These are phyloP conservation scores for Castanea crenata DNA, from an alignment of 306 rosid species.

Conservation along the genomic window DNA sequence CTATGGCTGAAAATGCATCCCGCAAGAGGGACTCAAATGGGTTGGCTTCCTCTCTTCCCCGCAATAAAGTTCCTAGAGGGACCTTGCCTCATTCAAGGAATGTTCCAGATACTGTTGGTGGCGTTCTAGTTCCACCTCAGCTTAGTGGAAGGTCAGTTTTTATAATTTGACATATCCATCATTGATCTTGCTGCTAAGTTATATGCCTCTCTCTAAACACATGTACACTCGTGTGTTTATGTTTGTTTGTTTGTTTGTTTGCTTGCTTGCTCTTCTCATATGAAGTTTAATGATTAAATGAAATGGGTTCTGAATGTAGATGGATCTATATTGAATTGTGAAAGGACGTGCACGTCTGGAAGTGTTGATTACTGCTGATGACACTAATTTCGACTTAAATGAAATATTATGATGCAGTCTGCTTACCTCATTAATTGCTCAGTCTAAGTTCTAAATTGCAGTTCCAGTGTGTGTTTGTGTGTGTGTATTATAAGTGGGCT, in stretches of 20 bases:
- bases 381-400: not conserved
- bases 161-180: not conserved
- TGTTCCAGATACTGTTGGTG: conserved; percentile 69
- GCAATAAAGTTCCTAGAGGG: conserved; percentile 71
- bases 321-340: not conserved
- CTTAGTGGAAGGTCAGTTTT: conserved; percentile 79
- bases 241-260: not conserved
- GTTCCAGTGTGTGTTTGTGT: too few species aligned
- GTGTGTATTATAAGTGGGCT: too few species aligned
- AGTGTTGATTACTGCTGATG: not conserved
- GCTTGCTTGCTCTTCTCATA: not conserved
- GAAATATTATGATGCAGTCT: not conserved
- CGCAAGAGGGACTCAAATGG: conserved; percentile 76
- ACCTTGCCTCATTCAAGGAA: conserved; percentile 58
- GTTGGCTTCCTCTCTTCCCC: conserved; percentile 41
- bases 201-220: not conserved
- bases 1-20: conserved; percentile 66
- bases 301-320: not conserved
- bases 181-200: not conserved
- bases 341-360: not conserved
- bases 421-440: not conserved
- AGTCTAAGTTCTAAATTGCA: too few species aligned
- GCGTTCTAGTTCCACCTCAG: conserved; percentile 82
- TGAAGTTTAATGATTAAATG: not conserved
- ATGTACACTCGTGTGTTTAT: not conserved